phyloP scores from a whole-genome alignment of 2,329 filamentous ascomycete genomes.

The Coniella vitis region DNA sequence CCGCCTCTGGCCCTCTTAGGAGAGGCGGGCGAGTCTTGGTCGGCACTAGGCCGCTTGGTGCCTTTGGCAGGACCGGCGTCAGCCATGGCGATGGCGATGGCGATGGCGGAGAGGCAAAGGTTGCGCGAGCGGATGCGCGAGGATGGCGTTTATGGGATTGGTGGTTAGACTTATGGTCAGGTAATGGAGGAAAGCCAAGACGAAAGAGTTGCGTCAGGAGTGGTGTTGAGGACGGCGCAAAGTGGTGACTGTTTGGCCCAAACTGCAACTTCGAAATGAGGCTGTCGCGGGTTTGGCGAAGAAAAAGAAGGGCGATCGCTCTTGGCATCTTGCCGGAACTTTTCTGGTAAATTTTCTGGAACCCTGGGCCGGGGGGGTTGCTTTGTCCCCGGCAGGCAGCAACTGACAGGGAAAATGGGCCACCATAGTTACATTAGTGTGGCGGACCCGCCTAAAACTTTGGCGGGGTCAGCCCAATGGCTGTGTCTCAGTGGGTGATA shows the following conservation, averaged over 20 bases:
- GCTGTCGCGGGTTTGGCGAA: not conserved
- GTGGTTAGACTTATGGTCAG: not conserved
- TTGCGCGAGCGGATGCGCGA: not conserved
- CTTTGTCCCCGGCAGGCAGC: not conserved
- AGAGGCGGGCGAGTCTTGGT: slow-evolving; percentile 31
- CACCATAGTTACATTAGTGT: not conserved
- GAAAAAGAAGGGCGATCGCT: not conserved
- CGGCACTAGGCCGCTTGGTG: slow-evolving; percentile 39
- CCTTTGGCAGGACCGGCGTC: slow-evolving; percentile 25
- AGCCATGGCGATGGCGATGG: slow-evolving; percentile 28
- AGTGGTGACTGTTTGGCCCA: no score
- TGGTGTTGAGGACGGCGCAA: not conserved
- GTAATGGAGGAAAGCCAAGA: not conserved
- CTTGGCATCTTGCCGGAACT: not conserved
- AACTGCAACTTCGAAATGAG: no score
- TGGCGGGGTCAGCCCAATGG: not conserved
- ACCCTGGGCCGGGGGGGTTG: not conserved
- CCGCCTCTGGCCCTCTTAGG: slow-evolving; percentile 24
- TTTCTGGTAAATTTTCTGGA: slow-evolving; percentile 8
- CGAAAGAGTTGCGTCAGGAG: not conserved
- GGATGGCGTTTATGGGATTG: no score
- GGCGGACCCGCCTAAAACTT: slow-evolving; percentile 2
- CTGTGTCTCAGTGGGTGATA: no score
- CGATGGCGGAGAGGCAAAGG: not conserved
- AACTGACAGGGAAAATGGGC: not conserved